Base-by-base conservation (phyloP, 495 filamentous ascomycete genomes). In the Friedmanniomyces simplex region DNA sequence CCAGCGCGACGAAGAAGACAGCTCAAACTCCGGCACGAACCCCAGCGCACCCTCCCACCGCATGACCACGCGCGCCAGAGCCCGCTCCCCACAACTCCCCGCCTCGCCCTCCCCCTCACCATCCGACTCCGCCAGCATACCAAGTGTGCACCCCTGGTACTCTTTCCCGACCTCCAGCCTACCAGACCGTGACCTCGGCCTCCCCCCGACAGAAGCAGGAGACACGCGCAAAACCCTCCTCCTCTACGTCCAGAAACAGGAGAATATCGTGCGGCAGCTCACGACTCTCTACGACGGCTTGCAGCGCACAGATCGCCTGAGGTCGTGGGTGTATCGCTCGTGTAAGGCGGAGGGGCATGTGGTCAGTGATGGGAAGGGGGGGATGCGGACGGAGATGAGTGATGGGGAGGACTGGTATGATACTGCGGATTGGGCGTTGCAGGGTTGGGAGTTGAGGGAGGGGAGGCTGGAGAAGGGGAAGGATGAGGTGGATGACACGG, bases 201-300 rank as follows among this genome's bases (percentile, higher is more conserved):
- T 98, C 0, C 89, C 89, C 0, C 74, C 83, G 14, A 65, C 74
- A 8, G 91, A 96, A 71, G 94, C 93, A 0, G 88, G 94, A 62
- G 90, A 97, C 39, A 90, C 89, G 14, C 83, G 91, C 22, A 84
- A 84, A 30, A 70, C 95, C 12, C 77, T 98, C 12, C 80, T 88
- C 67, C 77, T 86, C 1, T 96, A 91, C 63, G 86, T 96, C 13
- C 91, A 96, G 63, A 95, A 95, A 68, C 91, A 96, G 65, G 93
- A 97, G 65, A 91, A 98, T 69, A 85, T 95, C 20, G 85, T 89
- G 43, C 85, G 93, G 11, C 88, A 87, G 1, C 82, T 85, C 10
- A 79, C 86, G 50, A 80, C 79, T 53, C 79, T 96, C 62, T 83
- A 90, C 55, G 77, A 86, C 30, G 85, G 82, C 0, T 77, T 98